A percentile compares a stretch with the other conserved stretches of the same genome.
These are phyloP conservation scores for Sporisorium graminicola DNA, from an alignment of 1,284 basidiomycete species.

Conservation along the genomic window DNA sequence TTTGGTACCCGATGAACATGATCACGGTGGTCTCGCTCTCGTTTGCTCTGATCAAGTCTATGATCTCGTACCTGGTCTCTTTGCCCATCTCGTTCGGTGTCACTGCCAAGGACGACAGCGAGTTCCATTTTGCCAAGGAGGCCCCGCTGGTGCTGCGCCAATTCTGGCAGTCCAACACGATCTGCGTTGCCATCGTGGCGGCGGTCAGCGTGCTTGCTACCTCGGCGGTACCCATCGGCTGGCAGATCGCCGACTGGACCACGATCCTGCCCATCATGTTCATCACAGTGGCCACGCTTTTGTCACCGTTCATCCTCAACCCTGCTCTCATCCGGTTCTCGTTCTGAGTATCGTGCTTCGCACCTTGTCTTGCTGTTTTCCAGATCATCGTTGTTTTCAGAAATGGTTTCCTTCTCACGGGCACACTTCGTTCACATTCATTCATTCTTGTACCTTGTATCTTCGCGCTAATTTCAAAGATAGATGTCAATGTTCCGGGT, in stretches of 20 bases:
- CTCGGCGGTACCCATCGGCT: slow-evolving; percentile 23
- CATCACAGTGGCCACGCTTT: slow-evolving; percentile 25
- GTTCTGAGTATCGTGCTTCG: slow-evolving; percentile 31
- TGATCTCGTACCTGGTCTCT: slow-evolving; percentile 82
- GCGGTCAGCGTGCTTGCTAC: slow-evolving; percentile 21
- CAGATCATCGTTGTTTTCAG: not conserved
- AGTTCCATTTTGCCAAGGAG: slow-evolving; percentile 83
- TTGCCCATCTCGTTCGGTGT: slow-evolving; percentile 82
- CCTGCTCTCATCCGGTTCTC: slow-evolving; percentile 32
- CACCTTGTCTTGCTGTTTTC: not conserved
- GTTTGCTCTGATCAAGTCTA: slow-evolving; percentile 75
- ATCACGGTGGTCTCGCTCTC: slow-evolving; percentile 42
- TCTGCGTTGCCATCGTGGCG: slow-evolving; percentile 24
- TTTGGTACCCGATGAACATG: slow-evolving; percentile 78
- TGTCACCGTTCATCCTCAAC: slow-evolving; percentile 27
- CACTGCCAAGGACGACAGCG: slow-evolving; percentile 51
- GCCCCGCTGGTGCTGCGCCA: slow-evolving; percentile 77
- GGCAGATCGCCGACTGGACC: slow-evolving; percentile 34
- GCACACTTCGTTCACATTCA: not conserved
- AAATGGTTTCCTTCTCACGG: slow-evolving; percentile 1
- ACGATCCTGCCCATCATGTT: slow-evolving; percentile 27
- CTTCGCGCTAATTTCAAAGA: slow-evolving; percentile 5
- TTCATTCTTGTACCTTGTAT: slow-evolving; percentile 1
- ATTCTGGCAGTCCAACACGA: slow-evolving; percentile 38
- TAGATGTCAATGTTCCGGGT: not conserved